Evolutionary conservation across 352 stramenopile species (phyloP).

Genomic region (Phytophthora europaea): DNA sequence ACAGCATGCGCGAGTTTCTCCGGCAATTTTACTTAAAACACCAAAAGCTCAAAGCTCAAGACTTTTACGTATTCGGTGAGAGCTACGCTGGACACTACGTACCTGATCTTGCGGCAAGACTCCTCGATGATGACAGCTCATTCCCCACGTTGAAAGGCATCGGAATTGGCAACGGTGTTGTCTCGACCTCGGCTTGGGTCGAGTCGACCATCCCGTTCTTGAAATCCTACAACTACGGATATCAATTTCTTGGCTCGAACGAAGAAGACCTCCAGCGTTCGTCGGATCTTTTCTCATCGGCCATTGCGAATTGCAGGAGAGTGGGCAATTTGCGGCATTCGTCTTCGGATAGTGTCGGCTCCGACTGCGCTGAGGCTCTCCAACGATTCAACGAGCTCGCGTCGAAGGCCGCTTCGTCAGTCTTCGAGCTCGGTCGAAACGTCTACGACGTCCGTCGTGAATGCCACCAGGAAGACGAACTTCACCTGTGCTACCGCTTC

Average conservation of each 20-base stretch:
- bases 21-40: constrained; percentile 64
- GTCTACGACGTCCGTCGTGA: constrained; percentile 73
- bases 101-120: constrained; percentile 84
- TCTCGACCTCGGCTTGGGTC: constrained; percentile 59
- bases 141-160: constrained; percentile 76
- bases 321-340: constrained; percentile 12
- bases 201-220: constrained; percentile 68
- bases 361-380: constrained; percentile 37
- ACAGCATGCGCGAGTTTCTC: constrained; percentile 64
- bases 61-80: constrained; percentile 96
- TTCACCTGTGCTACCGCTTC: constrained; percentile 77
- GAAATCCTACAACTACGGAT: constrained; percentile 49
- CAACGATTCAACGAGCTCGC: constrained; percentile 27
- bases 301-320: constrained; percentile 24
- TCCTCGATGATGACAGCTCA: constrained; percentile 63
- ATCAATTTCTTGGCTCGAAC: constrained; percentile 44
- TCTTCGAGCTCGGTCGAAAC: constrained; percentile 52
- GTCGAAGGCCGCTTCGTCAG: constrained; percentile 7
- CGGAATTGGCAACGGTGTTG: constrained; percentile 85
- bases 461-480: constrained; percentile 58
- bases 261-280: constrained; percentile 10
- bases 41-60: constrained; percentile 43
- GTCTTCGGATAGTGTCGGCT: not conserved
- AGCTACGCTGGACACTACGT: constrained; percentile 97
- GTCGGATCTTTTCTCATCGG: constrained; percentile 29